These are phyloP conservation scores for Dictyophora rubrovolvata DNA, from an alignment of 768 basidiomycete genomes.

Conservation along the genomic window DNA sequence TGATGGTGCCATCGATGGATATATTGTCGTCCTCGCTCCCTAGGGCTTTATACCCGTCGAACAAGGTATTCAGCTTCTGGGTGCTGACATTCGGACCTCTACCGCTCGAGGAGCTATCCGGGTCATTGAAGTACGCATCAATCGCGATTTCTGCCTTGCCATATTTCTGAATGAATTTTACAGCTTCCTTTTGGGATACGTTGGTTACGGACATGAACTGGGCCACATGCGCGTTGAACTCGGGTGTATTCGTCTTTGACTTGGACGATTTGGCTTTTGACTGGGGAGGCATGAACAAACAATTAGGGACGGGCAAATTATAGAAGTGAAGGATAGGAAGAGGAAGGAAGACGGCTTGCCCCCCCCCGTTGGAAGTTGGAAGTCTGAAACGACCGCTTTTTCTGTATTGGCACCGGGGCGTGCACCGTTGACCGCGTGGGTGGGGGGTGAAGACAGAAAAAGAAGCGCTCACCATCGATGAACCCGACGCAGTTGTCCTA, in stretches of 20 bases:
- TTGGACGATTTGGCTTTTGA: slow-evolving; percentile 2
- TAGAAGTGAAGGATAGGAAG: no score
- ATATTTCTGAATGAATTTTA: slow-evolving; percentile 58
- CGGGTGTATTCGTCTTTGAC: neutral
- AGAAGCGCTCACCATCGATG: slow-evolving; percentile 6
- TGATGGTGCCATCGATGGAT: slow-evolving; percentile 66
- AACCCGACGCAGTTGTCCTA: neutral
- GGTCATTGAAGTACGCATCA: slow-evolving; percentile 61
- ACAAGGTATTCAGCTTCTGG: slow-evolving; percentile 45
- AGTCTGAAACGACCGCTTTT: neutral
- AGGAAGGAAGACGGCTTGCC: neutral
- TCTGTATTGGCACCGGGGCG: neutral
- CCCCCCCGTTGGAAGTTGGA: neutral
- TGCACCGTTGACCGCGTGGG: no score
- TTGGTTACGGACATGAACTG: slow-evolving; percentile 6
- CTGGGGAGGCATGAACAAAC: neutral
- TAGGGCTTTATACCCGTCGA: slow-evolving; percentile 57
- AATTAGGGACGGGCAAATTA: no score
- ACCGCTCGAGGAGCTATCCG: slow-evolving; percentile 19
- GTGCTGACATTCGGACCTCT: slow-evolving; percentile 17
- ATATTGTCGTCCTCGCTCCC: slow-evolving; percentile 56
- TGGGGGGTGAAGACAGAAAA: neutral
- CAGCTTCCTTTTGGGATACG: slow-evolving; percentile 39
- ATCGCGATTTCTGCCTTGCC: slow-evolving; percentile 63
- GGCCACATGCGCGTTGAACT: neutral